Base-by-base conservation (phyloP, 2,329 filamentous ascomycete species). In the Fusarium denticulatum region DNA sequence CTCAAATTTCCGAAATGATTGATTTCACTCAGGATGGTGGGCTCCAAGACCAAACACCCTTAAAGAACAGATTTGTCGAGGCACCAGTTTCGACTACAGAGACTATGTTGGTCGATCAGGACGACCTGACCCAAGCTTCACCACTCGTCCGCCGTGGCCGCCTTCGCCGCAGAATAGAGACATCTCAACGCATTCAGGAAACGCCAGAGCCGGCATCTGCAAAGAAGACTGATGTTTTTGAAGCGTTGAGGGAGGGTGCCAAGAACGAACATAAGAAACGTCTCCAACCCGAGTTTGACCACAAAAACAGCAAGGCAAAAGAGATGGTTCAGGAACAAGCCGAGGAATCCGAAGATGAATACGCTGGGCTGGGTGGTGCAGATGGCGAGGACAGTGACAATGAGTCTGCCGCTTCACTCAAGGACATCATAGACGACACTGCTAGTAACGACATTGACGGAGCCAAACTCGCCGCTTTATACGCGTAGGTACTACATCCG, bases 301-400 rank as follows among this genome's bases (percentile, higher is more conserved):
- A 92, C 82, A 95, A 94, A 82, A 95, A 93, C 81, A 97, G 94
- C 83, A 92, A 93, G 79, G 96, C 95, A 1, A 95, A 91, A 78
- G 91, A 92, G 30, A 93, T 97, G 88, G 88, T 99, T 42, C 90
- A 98, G 74, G 96, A 98, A 75, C 95, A 97, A 80, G 96, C 96
- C 69, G 94, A 97, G 77, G 96, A 99, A 83, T 99, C 96, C 0
- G 97, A 99, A 80, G 96, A 99, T 80, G 96, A 99, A 82, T 99
- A 98, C 81, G 96, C 95, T 43, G 96, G 96, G 9, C 87, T 99
- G 15, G 96, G 96, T 75, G 96, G 96, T 71, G 92, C 87, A 16
- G 96, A 95, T 81, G 95, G 96, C 68, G 96, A 98, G 75, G 94
- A 96, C 73, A 92, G 92, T 62, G 93, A 95, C 66, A 89, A 94